These are phyloP conservation scores for Kodamaea plutei DNA, from an alignment of 1,139 yeast genomes.

Conservation along the genomic window DNA sequence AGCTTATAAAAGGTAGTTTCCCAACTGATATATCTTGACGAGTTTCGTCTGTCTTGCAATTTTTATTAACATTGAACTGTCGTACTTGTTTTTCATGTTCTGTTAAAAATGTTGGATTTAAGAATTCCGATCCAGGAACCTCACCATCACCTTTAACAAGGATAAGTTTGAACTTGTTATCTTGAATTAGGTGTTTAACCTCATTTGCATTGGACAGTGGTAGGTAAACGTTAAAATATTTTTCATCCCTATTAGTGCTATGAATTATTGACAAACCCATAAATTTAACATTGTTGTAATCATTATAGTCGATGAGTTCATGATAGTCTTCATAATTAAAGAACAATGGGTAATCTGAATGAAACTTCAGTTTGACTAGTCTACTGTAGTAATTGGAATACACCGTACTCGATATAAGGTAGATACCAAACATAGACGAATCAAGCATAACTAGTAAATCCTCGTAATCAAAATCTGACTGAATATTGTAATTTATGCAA, in stretches of 20 bases:
- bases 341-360: conserved; percentile 15
- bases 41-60: conserved; percentile 7
- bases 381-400: conserved; percentile 1
- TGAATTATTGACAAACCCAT: conserved; percentile 53
- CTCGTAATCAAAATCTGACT: conserved; percentile 22
- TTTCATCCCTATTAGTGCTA: conserved; percentile 47
- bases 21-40: conserved; percentile 9
- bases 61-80: conserved; percentile 9
- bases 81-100: conserved; percentile 10
- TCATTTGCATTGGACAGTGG: conserved; percentile 31
- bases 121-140: conserved; percentile 32
- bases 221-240: conserved; percentile 53
- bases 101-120: conserved; percentile 21
- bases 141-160: conserved; percentile 67
- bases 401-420: conserved; percentile 22
- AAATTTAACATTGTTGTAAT: conserved; percentile 15
- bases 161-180: conserved; percentile 33
- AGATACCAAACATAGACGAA: conserved; percentile 51
- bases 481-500: conserved; percentile 30
- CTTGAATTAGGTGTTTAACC: conserved; percentile 12
- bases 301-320: conserved; percentile 13
- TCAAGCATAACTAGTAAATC: conserved; percentile 48
- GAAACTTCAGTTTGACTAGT: conserved; percentile 2
- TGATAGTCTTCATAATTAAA: conserved; percentile 16
- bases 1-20: conserved; percentile 50